Conservation (phyloP, 495 filamentous ascomycete genomes). For the Aspergillus incahuasiensis region DNA sequence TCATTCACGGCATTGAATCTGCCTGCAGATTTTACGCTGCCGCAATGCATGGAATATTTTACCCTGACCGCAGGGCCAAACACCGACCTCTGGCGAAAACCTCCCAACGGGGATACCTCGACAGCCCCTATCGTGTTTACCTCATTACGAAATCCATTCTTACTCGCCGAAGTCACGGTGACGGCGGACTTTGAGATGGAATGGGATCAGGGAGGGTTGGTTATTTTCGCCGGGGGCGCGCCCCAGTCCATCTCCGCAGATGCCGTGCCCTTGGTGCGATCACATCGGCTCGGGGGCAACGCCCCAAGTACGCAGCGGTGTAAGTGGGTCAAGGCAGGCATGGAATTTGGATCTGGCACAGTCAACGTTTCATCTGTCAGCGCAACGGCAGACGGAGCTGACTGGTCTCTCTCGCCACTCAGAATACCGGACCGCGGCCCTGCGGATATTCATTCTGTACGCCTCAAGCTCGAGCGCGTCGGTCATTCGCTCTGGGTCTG, state of each 20-base stretch:
- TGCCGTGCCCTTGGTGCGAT: slow-evolving; percentile 11
- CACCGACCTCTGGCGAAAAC: slow-evolving; percentile 52
- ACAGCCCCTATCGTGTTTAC: slow-evolving; percentile 57
- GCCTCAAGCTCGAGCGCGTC: slow-evolving; percentile 56
- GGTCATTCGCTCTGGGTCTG: slow-evolving; percentile 55
- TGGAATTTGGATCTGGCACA: slow-evolving; percentile 50
- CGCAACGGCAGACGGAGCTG: slow-evolving; percentile 53
- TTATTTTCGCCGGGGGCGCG: slow-evolving; percentile 70
- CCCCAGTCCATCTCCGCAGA: slow-evolving; percentile 40
- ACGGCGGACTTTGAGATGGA: slow-evolving; percentile 56
- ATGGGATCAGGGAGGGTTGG: slow-evolving; percentile 67
- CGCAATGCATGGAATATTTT: slow-evolving; percentile 55
- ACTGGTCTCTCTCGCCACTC: slow-evolving; percentile 53
- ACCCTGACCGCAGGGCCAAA: slow-evolving; percentile 52
- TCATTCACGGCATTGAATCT: slow-evolving; percentile 51
- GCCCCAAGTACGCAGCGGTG: slow-evolving; percentile 23
- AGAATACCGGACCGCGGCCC: slow-evolving; percentile 18
- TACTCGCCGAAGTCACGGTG: slow-evolving; percentile 56
- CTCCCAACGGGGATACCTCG: slow-evolving; percentile 50
- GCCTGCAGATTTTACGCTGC: slow-evolving; percentile 41
- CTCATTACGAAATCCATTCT: slow-evolving; percentile 48
- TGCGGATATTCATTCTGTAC: slow-evolving; percentile 36
- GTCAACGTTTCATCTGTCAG: slow-evolving; percentile 52
- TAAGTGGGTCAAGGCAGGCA: slow-evolving; percentile 58
- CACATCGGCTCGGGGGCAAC: slow-evolving; percentile 11